Evolutionary conservation across 116 monocot species (phyloP).

Genomic region (Phalaenopsis hybrid): DNA sequence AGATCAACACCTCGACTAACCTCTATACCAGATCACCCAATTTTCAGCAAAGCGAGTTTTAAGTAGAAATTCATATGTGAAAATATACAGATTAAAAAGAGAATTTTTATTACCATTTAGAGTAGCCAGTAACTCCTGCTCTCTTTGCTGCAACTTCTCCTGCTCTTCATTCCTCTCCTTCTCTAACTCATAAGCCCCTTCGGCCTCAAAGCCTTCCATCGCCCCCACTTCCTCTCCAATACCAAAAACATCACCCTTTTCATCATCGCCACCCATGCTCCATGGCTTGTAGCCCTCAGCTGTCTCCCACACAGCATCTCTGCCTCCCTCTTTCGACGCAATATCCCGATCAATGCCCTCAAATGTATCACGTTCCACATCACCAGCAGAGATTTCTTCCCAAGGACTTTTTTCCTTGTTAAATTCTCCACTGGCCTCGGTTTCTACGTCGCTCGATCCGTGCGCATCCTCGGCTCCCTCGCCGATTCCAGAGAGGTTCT

Average conservation of each 20-base stretch:
- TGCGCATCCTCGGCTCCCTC: slow-evolving; percentile 6
- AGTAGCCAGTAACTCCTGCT: slow-evolving; percentile 33
- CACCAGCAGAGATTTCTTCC: neutral
- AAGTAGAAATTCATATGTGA: neutral
- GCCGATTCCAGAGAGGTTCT: slow-evolving; percentile 25
- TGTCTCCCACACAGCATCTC: slow-evolving; percentile 32
- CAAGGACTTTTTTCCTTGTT: neutral
- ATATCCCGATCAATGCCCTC: slow-evolving; percentile 32
- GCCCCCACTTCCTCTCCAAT: slow-evolving; percentile 16
- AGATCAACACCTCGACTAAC: neutral
- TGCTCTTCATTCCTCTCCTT: slow-evolving; percentile 26
- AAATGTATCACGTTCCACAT: slow-evolving; percentile 26
- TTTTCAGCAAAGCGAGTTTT: neutral
- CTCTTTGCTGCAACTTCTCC: slow-evolving; percentile 33
- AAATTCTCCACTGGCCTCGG: neutral
- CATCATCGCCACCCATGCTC: slow-evolving; percentile 42
- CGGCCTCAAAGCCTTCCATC: slow-evolving; percentile 27
- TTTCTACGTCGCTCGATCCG: slow-evolving; percentile 3
- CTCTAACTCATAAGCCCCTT: slow-evolving; percentile 16
- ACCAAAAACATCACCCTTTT: slow-evolving; percentile 26
- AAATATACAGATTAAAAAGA: neutral
- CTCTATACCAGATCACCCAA: neutral
- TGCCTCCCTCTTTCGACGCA: neutral
- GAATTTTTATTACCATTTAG: slow-evolving; percentile 35
- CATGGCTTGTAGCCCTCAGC: slow-evolving; percentile 44